Base-by-base conservation (phyloP, 768 basidiomycete species). In the Paxillus ammoniavirescens region DNA sequence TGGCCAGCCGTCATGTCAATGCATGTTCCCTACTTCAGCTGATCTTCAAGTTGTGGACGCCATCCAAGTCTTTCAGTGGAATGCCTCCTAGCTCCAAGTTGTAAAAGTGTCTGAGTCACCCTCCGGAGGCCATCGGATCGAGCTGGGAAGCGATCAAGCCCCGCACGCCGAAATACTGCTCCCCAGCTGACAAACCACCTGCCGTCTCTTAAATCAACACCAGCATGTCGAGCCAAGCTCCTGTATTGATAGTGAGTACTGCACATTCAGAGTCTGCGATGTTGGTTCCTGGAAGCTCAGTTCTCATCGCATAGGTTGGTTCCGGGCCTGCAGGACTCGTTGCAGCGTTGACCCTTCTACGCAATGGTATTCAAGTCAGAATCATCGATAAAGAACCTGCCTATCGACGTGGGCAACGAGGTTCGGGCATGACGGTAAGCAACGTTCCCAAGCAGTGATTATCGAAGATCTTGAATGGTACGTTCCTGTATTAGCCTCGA, bases 261-360 rank as follows among this genome's bases (percentile, higher is more conserved):
- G 23, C 44, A 26, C 13, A 35, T 26, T 21, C 26, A 13, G 35
- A 35, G 10, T 14, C 5, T 8, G 23, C 13, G 7, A 21, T 45
- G 26, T 18, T 31, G 7, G 13, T 14, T 7, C 15, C n/a, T 8
- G 23, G 15, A 8, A 28, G 21, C 8, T 21, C 31, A 45, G 31
- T 45, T n/a, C n/a, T 40, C 10, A 17, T 8, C 47, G n/a, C 33
- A 17, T 36, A 79, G 77, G 76, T 76, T 33, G 79, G 78, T 38
- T 77, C 71, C 33, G 77, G 78, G 10, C 77, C 78, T 8, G 71
- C 76, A 36, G 78, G 80, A 40, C 67, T 79, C 5, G 72, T 77
- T 44, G 67, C 72, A 47, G 77, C 76, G 4, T 67, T 78, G 2
- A 59, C 69, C 5, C 73, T 81, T 5, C 55, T 64, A 0, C 55